These are phyloP conservation scores for Avicennia marina DNA, from an alignment of 257 asterid genomes.

Conservation along the genomic window DNA sequence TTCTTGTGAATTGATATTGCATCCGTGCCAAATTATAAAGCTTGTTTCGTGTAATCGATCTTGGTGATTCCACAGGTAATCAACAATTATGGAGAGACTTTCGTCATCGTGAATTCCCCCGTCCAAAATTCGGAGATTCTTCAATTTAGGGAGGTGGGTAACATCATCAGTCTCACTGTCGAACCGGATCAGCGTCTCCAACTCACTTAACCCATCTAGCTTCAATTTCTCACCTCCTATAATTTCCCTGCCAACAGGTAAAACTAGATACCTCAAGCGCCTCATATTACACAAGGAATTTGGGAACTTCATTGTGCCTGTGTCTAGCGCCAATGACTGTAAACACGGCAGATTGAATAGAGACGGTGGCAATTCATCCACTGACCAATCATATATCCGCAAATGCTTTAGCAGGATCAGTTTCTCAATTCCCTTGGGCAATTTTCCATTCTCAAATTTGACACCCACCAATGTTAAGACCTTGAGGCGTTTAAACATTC, in stretches of 20 bases:
- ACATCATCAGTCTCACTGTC: background rate
- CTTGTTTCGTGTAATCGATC: background rate
- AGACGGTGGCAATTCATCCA: conserved; percentile 6
- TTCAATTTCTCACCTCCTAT: background rate
- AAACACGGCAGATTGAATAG: background rate
- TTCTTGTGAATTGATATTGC: conserved; percentile 2
- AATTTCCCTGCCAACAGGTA: background rate
- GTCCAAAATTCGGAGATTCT: background rate
- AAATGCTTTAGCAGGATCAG: conserved; percentile 12
- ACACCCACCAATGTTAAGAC: too few relatives aligned
- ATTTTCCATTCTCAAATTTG: too few relatives aligned
- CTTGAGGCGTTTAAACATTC: too few relatives aligned
- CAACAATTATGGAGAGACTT: background rate
- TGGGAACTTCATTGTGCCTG: background rate
- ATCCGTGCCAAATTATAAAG: background rate
- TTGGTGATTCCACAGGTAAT: background rate
- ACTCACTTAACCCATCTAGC: background rate
- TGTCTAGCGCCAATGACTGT: background rate
- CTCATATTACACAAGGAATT: background rate
- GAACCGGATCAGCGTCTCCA: conserved; percentile 3
- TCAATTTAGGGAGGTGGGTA: background rate
- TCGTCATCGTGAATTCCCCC: background rate
- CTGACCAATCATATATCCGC: background rate
- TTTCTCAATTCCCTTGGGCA: background rate
- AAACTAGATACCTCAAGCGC: background rate